Evolutionary conservation across 371 early-diverging fungal genomes (phyloP).

Genomic region (Nosema muscidifuracis): DNA sequence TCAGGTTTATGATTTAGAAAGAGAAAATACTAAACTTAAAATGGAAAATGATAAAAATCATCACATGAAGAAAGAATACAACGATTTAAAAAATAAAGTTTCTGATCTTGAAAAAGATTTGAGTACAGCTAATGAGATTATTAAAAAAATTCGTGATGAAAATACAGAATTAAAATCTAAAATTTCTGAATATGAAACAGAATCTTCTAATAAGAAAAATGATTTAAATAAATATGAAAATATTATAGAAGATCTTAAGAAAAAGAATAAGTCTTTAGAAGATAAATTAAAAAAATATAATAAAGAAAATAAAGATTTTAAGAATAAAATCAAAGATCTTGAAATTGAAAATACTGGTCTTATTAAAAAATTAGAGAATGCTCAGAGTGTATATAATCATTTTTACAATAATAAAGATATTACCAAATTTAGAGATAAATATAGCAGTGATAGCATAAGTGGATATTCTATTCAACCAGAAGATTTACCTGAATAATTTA

Average conservation of each 20-base stretch:
- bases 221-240: conserved; percentile 31
- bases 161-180: conserved; percentile 43
- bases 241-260: conserved; percentile 42
- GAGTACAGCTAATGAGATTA: conserved; percentile 56
- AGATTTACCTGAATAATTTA: conserved; percentile 35
- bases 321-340: conserved; percentile 33
- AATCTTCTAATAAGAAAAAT: conserved; percentile 5
- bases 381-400: conserved; percentile 62
- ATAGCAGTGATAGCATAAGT: conserved; percentile 19
- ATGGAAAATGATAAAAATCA: conserved; percentile 40
- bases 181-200: conserved; percentile 17
- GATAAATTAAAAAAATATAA: conserved; percentile 46
- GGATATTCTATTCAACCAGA: conserved; percentile 53
- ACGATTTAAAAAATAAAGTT: conserved; percentile 39
- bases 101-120: conserved; percentile 52
- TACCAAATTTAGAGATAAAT: conserved; percentile 30
- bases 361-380: conserved; percentile 59
- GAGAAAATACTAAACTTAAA: conserved; percentile 42
- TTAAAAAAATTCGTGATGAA: conserved; percentile 49
- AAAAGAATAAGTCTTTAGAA: conserved; percentile 48
- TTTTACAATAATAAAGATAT: conserved; percentile 54
- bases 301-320: conserved; percentile 44
- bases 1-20: conserved; percentile 39
- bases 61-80: background rate
- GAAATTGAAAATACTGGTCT: conserved; percentile 50